phyloP scores from a whole-genome alignment of 257 asterid genomes.

The Capsicum pubescens region DNA sequence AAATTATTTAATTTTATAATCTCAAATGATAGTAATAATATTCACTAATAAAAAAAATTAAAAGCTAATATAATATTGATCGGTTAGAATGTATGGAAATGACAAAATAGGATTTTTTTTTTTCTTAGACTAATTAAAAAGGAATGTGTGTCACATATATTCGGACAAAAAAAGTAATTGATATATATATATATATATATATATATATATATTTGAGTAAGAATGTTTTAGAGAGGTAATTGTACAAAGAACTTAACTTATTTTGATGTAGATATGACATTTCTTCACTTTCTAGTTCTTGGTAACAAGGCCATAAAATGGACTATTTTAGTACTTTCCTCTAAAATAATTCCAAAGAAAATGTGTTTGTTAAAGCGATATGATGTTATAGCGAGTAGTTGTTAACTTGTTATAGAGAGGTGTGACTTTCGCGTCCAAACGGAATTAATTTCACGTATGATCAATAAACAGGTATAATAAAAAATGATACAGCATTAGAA shows the following conservation, averaged over 20 bases:
- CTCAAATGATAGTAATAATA: background rate
- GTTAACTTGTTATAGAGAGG: background rate
- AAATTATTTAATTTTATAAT: background rate
- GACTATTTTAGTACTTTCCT: background rate
- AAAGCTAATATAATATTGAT: no score
- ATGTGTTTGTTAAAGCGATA: background rate
- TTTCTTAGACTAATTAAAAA: no score
- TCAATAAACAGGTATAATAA: background rate
- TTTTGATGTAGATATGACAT: background rate
- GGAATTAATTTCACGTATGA: background rate
- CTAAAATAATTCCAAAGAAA: no score
- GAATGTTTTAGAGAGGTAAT: no score
- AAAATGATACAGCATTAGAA: background rate
- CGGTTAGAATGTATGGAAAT: no score
- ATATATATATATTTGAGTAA: no score
- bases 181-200: no score
- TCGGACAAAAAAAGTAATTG: no score
- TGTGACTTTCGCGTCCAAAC: background rate
- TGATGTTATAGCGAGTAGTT: background rate
- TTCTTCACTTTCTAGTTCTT: background rate
- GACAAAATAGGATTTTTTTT: no score
- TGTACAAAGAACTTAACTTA: no score
- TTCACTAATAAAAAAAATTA: background rate
- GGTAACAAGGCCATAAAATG: background rate
- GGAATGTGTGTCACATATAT: no score